Conservation (phyloP, 257 asterid species). For the Fraxinus pennsylvanica region DNA sequence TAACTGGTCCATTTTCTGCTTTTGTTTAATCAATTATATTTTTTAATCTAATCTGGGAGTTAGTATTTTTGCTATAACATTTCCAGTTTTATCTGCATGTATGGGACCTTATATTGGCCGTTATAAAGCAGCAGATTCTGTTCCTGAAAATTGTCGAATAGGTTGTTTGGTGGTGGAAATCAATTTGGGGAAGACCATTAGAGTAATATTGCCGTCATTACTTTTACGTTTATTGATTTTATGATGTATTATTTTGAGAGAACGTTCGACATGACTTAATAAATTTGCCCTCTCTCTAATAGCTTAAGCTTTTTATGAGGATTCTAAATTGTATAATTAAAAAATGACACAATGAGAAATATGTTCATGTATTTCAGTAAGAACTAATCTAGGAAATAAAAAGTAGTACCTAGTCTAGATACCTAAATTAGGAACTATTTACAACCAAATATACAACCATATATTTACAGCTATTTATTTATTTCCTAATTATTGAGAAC, state of each 20-base stretch:
- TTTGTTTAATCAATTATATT: slow-evolving; percentile 16
- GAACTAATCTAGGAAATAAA: neutral
- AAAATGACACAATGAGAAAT: neutral
- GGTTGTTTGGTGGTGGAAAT: neutral
- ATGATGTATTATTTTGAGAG: neutral
- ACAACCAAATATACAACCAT: neutral
- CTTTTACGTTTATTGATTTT: neutral
- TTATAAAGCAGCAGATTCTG: neutral
- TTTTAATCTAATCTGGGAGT: slow-evolving; percentile 9
- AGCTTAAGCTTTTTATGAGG: neutral
- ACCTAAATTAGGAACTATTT: neutral
- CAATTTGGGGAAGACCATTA: neutral
- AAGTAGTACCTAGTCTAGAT: neutral
- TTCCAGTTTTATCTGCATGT: slow-evolving; percentile 14
- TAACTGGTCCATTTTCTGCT: slow-evolving; percentile 22
- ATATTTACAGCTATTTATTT: neutral
- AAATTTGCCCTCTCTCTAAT: no score
- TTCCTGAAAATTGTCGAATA: neutral
- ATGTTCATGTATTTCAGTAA: no score
- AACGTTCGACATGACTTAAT: neutral
- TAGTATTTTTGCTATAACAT: neutral
- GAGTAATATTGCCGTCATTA: neutral
- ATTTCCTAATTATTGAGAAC: neutral
- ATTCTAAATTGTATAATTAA: neutral
- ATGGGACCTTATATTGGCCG: slow-evolving; percentile 18